A percentile compares a stretch with the other conserved stretches of the same genome.
Conservation (phyloP, 306 rosid species). For the Cicer cuneatum region DNA sequence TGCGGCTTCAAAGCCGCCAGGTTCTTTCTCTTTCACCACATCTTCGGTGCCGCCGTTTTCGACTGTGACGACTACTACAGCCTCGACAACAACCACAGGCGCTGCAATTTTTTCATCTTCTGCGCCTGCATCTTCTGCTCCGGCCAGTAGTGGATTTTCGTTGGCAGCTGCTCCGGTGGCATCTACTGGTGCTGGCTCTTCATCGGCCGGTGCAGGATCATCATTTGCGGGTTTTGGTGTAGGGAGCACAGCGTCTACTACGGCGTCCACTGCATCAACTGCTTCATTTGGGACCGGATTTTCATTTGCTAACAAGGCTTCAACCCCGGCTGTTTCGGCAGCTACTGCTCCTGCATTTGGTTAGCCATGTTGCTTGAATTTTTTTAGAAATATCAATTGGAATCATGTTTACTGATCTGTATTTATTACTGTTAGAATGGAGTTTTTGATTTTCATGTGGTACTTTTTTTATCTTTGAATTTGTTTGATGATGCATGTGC, state of each 20-base stretch:
- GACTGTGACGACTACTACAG: slow-evolving; percentile 57
- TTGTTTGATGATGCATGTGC: slow-evolving; percentile 16
- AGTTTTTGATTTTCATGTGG: not conserved
- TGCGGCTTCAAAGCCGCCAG: slow-evolving; percentile 48
- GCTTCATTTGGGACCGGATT: slow-evolving; percentile 64
- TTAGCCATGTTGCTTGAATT: slow-evolving; percentile 42
- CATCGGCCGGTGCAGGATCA: slow-evolving; percentile 49
- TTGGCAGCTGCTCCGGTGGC: slow-evolving; percentile 41
- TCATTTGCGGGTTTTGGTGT: slow-evolving; percentile 53
- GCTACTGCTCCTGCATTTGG: slow-evolving; percentile 55
- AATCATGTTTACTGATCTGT: not conserved
- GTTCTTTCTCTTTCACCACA: slow-evolving; percentile 56
- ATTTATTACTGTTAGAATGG: not conserved
- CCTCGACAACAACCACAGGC: slow-evolving; percentile 57
- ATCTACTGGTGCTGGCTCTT: slow-evolving; percentile 43
- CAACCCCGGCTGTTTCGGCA: slow-evolving; percentile 56
- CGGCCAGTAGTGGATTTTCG: slow-evolving; percentile 24
- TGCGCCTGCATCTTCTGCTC: slow-evolving; percentile 55
- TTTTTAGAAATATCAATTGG: slow-evolving; percentile 7
- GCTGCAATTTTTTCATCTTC: slow-evolving; percentile 53
- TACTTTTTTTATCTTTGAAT: not conserved
- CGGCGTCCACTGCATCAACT: slow-evolving; percentile 35
- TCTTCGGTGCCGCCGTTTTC: slow-evolving; percentile 63
- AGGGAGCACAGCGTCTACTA: not conserved
- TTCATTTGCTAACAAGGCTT: slow-evolving; percentile 53